Base-by-base conservation (phyloP, 148 eudicot genomes). In the Vaccinium vitisidaea region DNA sequence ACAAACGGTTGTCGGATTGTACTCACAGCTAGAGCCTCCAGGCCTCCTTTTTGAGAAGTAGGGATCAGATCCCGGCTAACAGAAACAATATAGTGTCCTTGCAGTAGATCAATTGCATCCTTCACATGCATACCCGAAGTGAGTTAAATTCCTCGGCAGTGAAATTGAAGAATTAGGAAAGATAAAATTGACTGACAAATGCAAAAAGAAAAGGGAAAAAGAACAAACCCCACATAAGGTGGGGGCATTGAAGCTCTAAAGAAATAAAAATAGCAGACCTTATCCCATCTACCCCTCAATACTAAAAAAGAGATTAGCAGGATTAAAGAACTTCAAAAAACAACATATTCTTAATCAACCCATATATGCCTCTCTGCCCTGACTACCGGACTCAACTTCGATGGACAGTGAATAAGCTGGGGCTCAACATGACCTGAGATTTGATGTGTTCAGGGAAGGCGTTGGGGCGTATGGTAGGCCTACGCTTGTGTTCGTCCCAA, bases 31-130 rank as follows among this genome's bases (percentile, higher is more conserved):
- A 95, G 27, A 84, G 98, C 89, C 90, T 97, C 96, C 67, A 97
- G 80, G 79, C 96, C 94, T 79, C 92, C 90, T 82, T 92, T 93
- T 82, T 88, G 83, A 58, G 93, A 88, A 80, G 91, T 88, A 49
- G 95, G 88, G 75, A 90, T 83, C 88, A 90, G 79, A 82, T 93
- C 94, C 59, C 95, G 90, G 85, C 93, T 87, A 46, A 93, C 93
- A 75, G 98, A 93, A 83, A 92, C 94, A 86, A 93, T 96, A 83
- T 89, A 96, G 82, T 97, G 92, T 71, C 99, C 99, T 88, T 97
- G 99, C 50, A 95, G 84, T 74, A 97, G 90, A 89, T 97, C 99
- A 84, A 93, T 95, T 58, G 99, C 95, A 87, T 97, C 99, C 99
- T 96, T 87, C 87, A 93, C 53, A 71, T 78, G 67, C 32, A 67